Conservation (phyloP, 2,329 filamentous ascomycete species). For the Colletotrichum echinochloae region DNA sequence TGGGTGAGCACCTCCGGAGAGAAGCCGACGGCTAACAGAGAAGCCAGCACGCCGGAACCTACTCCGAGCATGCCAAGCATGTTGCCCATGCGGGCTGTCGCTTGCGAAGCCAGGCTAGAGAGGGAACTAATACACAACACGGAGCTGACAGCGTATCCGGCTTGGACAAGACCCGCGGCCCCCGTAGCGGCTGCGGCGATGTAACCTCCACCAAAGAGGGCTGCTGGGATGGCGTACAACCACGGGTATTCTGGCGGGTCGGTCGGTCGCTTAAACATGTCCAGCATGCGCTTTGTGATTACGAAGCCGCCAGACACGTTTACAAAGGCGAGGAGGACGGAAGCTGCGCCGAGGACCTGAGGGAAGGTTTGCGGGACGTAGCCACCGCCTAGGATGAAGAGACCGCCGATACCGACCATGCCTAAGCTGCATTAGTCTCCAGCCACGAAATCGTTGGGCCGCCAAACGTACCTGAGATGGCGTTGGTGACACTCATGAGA, state of each 20-base stretch:
- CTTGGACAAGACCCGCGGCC: conserved; percentile 85
- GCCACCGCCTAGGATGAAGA: conserved; percentile 90
- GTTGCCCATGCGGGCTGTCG: conserved; percentile 87
- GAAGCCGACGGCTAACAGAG: conserved; percentile 84
- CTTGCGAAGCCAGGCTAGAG: conserved; percentile 83
- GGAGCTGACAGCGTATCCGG: conserved; percentile 87
- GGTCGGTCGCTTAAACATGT: conserved; percentile 88
- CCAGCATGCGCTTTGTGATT: conserved; percentile 92
- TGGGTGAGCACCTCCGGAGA: conserved; percentile 82
- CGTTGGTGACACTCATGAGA: conserved; percentile 93
- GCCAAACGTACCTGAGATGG: conserved; percentile 74
- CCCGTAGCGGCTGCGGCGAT: conserved; percentile 84
- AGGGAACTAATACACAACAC: conserved; percentile 88
- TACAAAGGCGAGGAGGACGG: conserved; percentile 86
- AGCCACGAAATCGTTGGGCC: background rate
- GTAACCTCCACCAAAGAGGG: conserved; percentile 84
- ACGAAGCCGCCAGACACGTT: conserved; percentile 92
- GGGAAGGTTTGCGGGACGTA: conserved; percentile 82
- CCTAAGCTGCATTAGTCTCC: conserved; percentile 52
- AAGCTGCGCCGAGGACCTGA: conserved; percentile 81
- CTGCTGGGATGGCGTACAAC: conserved; percentile 83
- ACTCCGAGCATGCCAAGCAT: conserved; percentile 89
- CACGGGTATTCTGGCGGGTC: conserved; percentile 91
- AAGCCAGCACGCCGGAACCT: conserved; percentile 83
- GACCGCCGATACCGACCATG: conserved; percentile 89